Percentiles rank a stretch among this genome's conserved stretches.
Evolutionary conservation across 1,284 basidiomycete genomes (phyloP).

Genomic region (Malassezia slooffiae): DNA sequence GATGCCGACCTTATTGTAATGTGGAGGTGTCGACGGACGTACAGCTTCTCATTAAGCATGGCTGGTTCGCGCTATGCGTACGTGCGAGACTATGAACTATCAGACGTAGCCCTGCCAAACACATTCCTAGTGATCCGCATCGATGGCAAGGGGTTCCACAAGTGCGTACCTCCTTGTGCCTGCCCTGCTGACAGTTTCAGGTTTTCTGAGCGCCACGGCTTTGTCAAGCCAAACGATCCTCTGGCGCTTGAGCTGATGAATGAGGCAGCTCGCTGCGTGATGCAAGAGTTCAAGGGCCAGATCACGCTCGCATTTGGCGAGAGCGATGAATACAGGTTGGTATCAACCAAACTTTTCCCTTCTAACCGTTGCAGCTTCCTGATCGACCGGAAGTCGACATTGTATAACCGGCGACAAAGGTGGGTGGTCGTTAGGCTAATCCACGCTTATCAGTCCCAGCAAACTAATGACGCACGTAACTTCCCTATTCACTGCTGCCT

Average conservation of each 20-base stretch:
- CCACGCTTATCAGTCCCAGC: slow-evolving; percentile 46
- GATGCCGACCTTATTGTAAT: neutral
- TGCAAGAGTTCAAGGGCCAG: slow-evolving; percentile 51
- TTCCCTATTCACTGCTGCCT: slow-evolving; percentile 83
- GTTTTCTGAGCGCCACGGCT: slow-evolving; percentile 71
- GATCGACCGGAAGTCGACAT: slow-evolving; percentile 60
- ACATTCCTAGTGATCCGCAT: slow-evolving; percentile 77
- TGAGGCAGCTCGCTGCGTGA: slow-evolving; percentile 66
- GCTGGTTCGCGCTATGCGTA: slow-evolving; percentile 84
- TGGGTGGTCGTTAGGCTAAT: slow-evolving; percentile 15
- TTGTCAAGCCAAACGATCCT: slow-evolving; percentile 82
- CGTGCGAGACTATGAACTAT: slow-evolving; percentile 77
- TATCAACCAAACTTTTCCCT: neutral
- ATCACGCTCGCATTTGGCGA: slow-evolving; percentile 66
- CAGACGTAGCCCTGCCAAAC: slow-evolving; percentile 70
- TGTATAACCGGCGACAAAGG: slow-evolving; percentile 73
- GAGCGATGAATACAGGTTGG: slow-evolving; percentile 88
- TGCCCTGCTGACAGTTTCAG: no score
- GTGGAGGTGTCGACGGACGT: neutral
- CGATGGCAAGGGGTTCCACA: slow-evolving; percentile 90
- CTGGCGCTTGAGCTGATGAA: slow-evolving; percentile 86
- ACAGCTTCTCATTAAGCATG: slow-evolving; percentile 52
- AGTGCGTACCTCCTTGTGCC: slow-evolving; percentile 50
- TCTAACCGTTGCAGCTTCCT: slow-evolving; percentile 84
- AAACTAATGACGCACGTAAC: slow-evolving; percentile 82